phyloP scores from a whole-genome alignment of 208 protist genomes.

The Trypanosoma rangeli region DNA sequence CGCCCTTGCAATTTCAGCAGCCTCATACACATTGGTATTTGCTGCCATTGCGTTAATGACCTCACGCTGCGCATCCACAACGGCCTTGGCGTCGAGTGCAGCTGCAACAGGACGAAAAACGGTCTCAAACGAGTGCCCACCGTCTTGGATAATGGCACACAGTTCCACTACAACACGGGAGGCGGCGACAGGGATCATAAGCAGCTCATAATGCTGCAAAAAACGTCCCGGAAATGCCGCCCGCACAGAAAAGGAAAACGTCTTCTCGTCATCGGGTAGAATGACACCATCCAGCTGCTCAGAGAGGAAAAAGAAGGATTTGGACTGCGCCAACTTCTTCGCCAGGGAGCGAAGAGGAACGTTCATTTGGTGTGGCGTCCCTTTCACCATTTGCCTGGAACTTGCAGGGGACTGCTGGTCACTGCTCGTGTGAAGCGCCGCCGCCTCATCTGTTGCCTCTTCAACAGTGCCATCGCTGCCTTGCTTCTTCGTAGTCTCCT shows the following conservation, averaged over 20 bases:
- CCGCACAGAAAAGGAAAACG: conserved; percentile 74
- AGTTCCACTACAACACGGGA: conserved; percentile 67
- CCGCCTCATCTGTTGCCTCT: neutral
- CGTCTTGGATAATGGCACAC: conserved; percentile 40
- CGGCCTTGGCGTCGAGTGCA: conserved; percentile 45
- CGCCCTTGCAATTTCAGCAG: conserved; percentile 34
- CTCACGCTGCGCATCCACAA: conserved; percentile 39
- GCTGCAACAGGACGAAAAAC: conserved; percentile 25
- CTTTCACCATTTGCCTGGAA: neutral
- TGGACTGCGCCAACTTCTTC: conserved; percentile 28
- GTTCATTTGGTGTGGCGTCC: neutral
- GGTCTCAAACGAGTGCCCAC: conserved; percentile 13
- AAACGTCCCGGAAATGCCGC: conserved; percentile 49
- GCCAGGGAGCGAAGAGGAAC: conserved; percentile 45
- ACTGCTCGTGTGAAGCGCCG: neutral
- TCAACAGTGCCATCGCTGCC: neutral
- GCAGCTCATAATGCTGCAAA: conserved; percentile 69
- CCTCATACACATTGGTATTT: conserved; percentile 36
- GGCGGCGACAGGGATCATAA: conserved; percentile 66
- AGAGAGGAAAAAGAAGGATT: conserved; percentile 63
- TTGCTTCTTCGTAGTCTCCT: neutral
- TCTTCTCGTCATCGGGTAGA: conserved; percentile 49
- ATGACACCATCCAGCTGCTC: conserved; percentile 71
- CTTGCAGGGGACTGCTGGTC: neutral
- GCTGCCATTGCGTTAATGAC: conserved; percentile 42